Conservation (phyloP, 225 moss, liverwort and hornwort genomes). For the Rhytidiadelphus loreus region DNA sequence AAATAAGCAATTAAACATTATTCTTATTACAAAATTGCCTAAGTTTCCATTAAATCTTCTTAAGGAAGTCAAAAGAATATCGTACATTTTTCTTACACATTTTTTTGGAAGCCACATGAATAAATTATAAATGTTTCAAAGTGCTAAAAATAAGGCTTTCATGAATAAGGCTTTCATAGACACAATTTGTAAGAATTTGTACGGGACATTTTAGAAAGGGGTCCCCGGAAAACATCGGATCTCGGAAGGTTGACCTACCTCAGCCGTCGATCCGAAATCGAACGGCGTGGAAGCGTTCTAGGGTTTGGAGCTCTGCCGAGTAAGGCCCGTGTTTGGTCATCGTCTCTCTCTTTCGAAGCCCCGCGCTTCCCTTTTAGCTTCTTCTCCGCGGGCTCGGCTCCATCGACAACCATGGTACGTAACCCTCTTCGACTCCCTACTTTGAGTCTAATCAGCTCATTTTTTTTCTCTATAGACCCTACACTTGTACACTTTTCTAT, state of each 20-base stretch:
- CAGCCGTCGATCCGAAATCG: not conserved
- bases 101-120: accelerated
- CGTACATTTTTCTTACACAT: not conserved
- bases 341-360: not conserved
- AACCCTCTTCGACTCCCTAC: not conserved
- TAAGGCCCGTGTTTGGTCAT: not conserved
- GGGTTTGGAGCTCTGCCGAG: constrained; percentile 12
- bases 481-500: too few relatives aligned
- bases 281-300: not conserved
- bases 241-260: not conserved
- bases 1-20: not conserved
- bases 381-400: not conserved
- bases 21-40: not conserved
- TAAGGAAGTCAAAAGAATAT: not conserved
- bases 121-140: not conserved
- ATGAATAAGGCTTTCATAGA: too few relatives aligned
- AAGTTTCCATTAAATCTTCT: not conserved
- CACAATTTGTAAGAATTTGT: not conserved
- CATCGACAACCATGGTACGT: constrained; percentile 16
- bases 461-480: not conserved
- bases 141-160: accelerated
- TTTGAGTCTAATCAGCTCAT: too few relatives aligned
- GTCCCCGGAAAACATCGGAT: too few relatives aligned
- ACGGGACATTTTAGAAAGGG: not conserved
- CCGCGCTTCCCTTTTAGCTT: not conserved